Evolutionary conservation across 1,284 basidiomycete genomes (phyloP), one percentile per base, ranked within the genome.

Genomic region (Sporisorium graminicola): DNA sequence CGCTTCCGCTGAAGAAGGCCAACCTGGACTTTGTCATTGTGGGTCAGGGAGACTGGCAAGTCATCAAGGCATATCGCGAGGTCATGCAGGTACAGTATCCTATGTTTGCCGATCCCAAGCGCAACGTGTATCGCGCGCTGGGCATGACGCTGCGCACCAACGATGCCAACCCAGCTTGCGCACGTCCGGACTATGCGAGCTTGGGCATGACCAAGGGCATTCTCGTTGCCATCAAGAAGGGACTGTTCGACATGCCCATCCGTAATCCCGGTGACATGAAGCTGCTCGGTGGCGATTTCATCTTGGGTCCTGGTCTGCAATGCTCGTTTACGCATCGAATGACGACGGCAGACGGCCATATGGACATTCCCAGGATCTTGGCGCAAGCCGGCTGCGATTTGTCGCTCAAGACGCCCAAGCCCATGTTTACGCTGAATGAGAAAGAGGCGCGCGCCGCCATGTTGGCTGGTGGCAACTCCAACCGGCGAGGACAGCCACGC

Each of bases 241-340:
- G 86, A 77, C 31, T 86, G 65, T 78, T 82, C 53, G 83, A 91
- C 37, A 91, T 94, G 90, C 92, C 93, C 0, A 87, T 94, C 12
- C 91, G 91, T 85, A 90, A 90, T 61, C 92, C 92, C 1, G 94
- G 94, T 0, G 91, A 94, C 80, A 87, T 90, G 50, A 86, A 88
- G 55, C 92, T 94, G 85, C 89, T 95, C 31, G 94, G 94, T 18
- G 94, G 94, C 26, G 94, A 95, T 86, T 95, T 95, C 82, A 89
- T 95, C 27, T 89, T 96, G 58, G 92, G 92, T 26, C 92, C 92
- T 51, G 91, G 73, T 5, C 66, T 85, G n/a, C 63, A 54, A 49
- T 62, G 35, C 72, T 69, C 74, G 61, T 67, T 63, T 46, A 43
- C 79, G n/a, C 75, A 77, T 57, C 66, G 74, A 43, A 78, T 80